Percentiles rank a stretch among this genome's conserved stretches.
phyloP scores from a whole-genome alignment of 495 filamentous ascomycete genomes.

The Aspergillus hancockii region DNA sequence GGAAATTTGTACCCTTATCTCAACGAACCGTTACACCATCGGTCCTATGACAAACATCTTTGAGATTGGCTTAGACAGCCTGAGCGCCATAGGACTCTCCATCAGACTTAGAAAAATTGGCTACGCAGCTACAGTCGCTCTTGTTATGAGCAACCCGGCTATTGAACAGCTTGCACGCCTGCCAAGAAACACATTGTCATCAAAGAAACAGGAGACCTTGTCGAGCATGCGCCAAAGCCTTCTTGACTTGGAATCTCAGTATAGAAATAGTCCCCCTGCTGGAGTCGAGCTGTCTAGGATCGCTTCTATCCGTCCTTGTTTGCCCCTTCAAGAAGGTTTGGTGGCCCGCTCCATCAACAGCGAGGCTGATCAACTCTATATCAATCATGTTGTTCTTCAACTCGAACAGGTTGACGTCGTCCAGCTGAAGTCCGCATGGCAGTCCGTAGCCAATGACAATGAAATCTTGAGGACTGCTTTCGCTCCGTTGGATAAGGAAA shows the following conservation, averaged over 20 bases:
- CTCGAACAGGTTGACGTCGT: constrained; percentile 52
- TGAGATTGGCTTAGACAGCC: constrained; percentile 37
- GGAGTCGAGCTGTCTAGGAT: constrained; percentile 14
- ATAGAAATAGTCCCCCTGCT: constrained; percentile 48
- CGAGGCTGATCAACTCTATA: constrained; percentile 62
- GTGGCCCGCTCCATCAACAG: constrained; percentile 71
- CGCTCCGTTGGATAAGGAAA: constrained; percentile 49
- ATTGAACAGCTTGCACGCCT: constrained; percentile 53
- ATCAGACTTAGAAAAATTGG: constrained; percentile 60
- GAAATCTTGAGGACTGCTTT: constrained; percentile 75
- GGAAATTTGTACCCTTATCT: constrained; percentile 25
- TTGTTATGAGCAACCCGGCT: constrained; percentile 65
- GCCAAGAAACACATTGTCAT: constrained; percentile 14
- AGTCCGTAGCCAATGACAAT: constrained; percentile 43
- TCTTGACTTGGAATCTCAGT: constrained; percentile 49
- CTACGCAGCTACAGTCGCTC: constrained; percentile 60
- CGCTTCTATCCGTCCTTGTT: constrained; percentile 31
- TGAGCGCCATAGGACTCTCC: constrained; percentile 55
- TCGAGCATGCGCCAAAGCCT: constrained; percentile 17
- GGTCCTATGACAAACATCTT: constrained; percentile 51
- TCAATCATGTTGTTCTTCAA: constrained; percentile 72
- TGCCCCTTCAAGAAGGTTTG: constrained; percentile 79
- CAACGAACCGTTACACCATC: constrained; percentile 42
- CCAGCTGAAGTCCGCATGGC: constrained; percentile 58
- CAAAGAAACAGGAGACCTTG: constrained; percentile 2